phyloP scores from a whole-genome alignment of 192 early-diverging fungal genomes.

The Coemansia sp. region DNA sequence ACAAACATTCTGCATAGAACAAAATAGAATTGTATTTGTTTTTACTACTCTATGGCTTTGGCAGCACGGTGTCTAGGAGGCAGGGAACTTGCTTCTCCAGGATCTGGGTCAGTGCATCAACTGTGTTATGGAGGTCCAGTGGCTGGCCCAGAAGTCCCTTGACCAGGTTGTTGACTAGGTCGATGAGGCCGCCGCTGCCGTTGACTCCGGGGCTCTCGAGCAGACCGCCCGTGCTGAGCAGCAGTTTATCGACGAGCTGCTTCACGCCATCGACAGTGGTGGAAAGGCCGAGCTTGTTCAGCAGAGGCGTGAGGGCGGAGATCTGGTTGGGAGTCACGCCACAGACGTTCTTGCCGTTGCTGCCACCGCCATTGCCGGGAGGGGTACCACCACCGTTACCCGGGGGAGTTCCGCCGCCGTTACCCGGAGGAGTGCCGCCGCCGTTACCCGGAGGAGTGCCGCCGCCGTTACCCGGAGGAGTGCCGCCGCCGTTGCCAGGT shows the following conservation, averaged over 20 bases:
- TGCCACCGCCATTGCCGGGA: not conserved
- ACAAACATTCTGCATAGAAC: not conserved
- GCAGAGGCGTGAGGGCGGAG: constrained; percentile 45
- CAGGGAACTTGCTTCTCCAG: constrained; percentile 47
- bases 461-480: not conserved
- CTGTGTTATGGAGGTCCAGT: constrained; percentile 38
- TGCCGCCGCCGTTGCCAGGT: not conserved
- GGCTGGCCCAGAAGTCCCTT: constrained; percentile 33
- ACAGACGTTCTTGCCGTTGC: constrained; percentile 24
- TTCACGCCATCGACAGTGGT: constrained; percentile 47
- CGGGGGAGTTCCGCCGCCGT: constrained; percentile 2
- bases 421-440: constrained; percentile 7
- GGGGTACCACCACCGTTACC: constrained; percentile 2
- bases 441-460: not conserved
- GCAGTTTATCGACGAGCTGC: constrained; percentile 42
- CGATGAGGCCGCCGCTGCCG: constrained; percentile 29
- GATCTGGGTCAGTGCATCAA: constrained; percentile 33
- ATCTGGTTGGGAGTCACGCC: constrained; percentile 41
- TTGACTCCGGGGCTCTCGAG: constrained; percentile 36
- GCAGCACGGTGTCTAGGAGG: constrained; percentile 40
- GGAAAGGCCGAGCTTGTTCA: constrained; percentile 44
- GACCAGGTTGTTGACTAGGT: constrained; percentile 41
- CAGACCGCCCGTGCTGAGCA: constrained; percentile 24
- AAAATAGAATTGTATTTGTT: not conserved
- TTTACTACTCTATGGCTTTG: constrained; percentile 29